phyloP scores from a whole-genome alignment of 2,329 filamentous ascomycete genomes.

The Microascus cirrosus region DNA sequence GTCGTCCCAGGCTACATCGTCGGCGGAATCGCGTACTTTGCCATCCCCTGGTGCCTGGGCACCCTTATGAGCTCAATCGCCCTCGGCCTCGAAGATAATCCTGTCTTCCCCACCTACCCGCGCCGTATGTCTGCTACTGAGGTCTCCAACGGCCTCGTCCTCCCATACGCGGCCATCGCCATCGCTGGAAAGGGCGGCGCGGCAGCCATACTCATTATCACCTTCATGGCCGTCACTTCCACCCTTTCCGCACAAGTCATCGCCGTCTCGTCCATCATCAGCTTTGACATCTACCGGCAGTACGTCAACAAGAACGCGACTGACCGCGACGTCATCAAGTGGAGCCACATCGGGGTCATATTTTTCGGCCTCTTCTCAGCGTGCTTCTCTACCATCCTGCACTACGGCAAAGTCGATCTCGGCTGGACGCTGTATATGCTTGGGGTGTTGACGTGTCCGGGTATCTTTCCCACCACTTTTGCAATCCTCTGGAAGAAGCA shows the following conservation, averaged over 20 bases:
- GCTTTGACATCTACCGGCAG: constrained; percentile 40
- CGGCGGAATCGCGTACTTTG: constrained; percentile 41
- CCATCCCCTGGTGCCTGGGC: constrained; percentile 40
- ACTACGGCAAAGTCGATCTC: constrained; percentile 42
- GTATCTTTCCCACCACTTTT: constrained; percentile 40
- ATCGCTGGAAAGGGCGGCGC: constrained; percentile 61
- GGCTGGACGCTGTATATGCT: constrained; percentile 45
- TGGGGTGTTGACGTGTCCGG: constrained; percentile 38
- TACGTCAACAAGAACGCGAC: constrained; percentile 34
- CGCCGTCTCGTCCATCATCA: constrained; percentile 40
- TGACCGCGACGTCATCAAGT: constrained; percentile 36
- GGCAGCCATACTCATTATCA: constrained; percentile 53
- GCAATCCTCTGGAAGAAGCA: constrained; percentile 41
- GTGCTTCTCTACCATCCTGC: constrained; percentile 36
- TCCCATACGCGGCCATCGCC: constrained; percentile 60
- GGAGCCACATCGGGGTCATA: constrained; percentile 40
- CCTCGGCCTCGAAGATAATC: constrained; percentile 31
- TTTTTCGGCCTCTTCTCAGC: constrained; percentile 39
- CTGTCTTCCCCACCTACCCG: constrained; percentile 42
- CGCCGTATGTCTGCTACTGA: constrained; percentile 45
- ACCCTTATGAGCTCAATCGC: constrained; percentile 37
- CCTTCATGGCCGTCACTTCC: constrained; percentile 68
- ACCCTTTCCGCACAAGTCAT: constrained; percentile 41
- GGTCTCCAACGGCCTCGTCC: constrained; percentile 55
- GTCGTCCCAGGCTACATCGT: constrained; percentile 41